Conservation (phyloP, 2,329 filamentous ascomycete species). For the Proliferodiscus dingleyae region DNA sequence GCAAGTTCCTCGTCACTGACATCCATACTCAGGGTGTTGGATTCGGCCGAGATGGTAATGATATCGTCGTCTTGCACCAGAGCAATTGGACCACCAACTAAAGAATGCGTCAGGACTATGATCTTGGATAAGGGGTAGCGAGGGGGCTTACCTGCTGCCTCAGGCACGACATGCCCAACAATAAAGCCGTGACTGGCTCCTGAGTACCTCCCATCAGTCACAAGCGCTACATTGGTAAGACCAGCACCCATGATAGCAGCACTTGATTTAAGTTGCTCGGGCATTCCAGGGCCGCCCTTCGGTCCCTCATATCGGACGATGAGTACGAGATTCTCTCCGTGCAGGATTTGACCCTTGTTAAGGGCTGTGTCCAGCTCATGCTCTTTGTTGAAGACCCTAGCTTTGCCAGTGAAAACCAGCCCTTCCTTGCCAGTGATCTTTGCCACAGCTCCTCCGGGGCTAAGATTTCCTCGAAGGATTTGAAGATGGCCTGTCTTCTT, state of each 20-base stretch:
- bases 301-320: conserved; percentile 93
- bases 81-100: conserved; percentile 78
- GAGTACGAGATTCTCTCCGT: conserved; percentile 77
- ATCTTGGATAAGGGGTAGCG: neutral
- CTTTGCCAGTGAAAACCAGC: conserved; percentile 72
- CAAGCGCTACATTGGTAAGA: conserved; percentile 79
- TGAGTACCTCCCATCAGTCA: conserved; percentile 87
- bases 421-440: conserved; percentile 98
- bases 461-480: conserved; percentile 81
- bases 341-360: conserved; percentile 60
- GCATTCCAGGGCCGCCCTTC: conserved; percentile 92
- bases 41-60: conserved; percentile 81
- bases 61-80: conserved; percentile 75
- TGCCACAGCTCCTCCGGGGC: conserved; percentile 82
- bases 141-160: conserved; percentile 55
- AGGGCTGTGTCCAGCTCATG: conserved; percentile 71
- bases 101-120: conserved; percentile 3
- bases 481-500: conserved; percentile 84
- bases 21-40: conserved; percentile 64
- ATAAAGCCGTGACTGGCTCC: conserved; percentile 91
- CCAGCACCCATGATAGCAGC: conserved; percentile 92
- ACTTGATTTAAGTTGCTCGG: conserved; percentile 83
- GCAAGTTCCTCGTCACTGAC: conserved; percentile 65
- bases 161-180: conserved; percentile 87
- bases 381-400: conserved; percentile 84